Evolutionary conservation across 352 stramenopile species (phyloP), one percentile per base, ranked within the genome.

Genomic region (Globisporangium spinosum): DNA sequence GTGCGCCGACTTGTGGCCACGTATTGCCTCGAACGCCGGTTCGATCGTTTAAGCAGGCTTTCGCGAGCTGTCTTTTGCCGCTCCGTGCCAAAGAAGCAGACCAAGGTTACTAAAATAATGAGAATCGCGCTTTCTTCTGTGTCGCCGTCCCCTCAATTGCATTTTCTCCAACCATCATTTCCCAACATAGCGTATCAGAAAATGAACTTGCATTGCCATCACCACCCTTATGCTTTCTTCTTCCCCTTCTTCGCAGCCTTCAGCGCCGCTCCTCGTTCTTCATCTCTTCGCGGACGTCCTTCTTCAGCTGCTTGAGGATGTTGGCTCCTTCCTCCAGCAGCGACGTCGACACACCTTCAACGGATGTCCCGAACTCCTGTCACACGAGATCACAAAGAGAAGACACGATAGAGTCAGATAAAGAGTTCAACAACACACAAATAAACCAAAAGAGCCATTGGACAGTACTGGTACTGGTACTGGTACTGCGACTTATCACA

Each of bases 1-100:
- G 85, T 99, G 98, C 89, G 98, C 98, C 38, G 98, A 99, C 85
- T 84, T 99, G 74, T 99, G 98, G 98, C 98, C 98, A 62, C 96
- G 98, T 99, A 99, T 99, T 83, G 97, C 98, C 70, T 97, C 94
- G 69, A 99, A 99, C 89, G 93, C 98, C 78, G 97, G 97, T 79
- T 99, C 97, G 69, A 99, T 99, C 92, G 85, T 99, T 68, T 99
- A 99, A 99, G 76, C 68, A 55, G 38, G 57, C 22, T 47, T 65
- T 65, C 25, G 45, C 32, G 51, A 20, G 43, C 15, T 57, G 45
- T 45, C 54, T 35, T 17, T 25, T 20, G 32, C 13, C 12, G 7
- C 25, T 27, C 12, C 53, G 53, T 38, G 27, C 15, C 27, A 34
- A 45, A 45, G 55, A 61, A 29, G 55, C 29, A 38, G 22, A 8